These are phyloP conservation scores for Plasmodium coatneyi DNA, from an alignment of 169 alveolate genomes.

Conservation along the genomic window DNA sequence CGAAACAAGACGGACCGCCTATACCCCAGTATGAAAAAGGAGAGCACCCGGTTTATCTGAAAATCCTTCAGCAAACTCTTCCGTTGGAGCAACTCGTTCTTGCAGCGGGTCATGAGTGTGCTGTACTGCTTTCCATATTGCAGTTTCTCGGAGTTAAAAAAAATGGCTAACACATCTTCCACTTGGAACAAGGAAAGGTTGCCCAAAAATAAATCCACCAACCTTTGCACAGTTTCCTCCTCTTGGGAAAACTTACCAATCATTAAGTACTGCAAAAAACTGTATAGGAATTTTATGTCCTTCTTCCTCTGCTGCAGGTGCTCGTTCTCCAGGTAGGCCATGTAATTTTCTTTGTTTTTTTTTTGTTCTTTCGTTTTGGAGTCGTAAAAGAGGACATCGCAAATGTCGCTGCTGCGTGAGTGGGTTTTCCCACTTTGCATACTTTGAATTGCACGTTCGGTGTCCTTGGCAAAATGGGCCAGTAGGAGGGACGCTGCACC, in stretches of 20 bases:
- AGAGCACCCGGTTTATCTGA: conserved; percentile 31
- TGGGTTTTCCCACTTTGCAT: not conserved
- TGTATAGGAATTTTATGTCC: conserved; percentile 8
- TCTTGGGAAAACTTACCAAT: conserved; percentile 16
- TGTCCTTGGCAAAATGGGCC: conserved; percentile 29
- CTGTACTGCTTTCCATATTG: not conserved
- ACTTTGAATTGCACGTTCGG: not conserved
- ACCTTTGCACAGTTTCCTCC: not conserved
- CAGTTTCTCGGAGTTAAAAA: conserved; percentile 19
- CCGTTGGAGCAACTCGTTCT: conserved; percentile 23
- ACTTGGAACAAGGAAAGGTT: conserved; percentile 14
- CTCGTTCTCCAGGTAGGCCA: conserved; percentile 30
- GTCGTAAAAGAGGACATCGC: conserved; percentile 37
- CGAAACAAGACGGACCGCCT: not conserved
- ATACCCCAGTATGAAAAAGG: conserved; percentile 23
- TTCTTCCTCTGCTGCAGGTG: conserved; percentile 24
- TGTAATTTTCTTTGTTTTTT: conserved; percentile 52
- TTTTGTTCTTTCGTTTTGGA: conserved; percentile 48
- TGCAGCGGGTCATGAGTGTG: not conserved
- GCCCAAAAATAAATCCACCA: not conserved
- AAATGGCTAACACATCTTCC: conserved; percentile 20
- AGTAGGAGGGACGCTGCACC: not conserved
- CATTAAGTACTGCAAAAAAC: conserved; percentile 19
- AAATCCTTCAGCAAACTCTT: conserved; percentile 34
- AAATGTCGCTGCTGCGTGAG: not conserved